Evolutionary conservation across 2,329 filamentous ascomycete genomes (phyloP).

Genomic region (Trichoderma koningii): DNA sequence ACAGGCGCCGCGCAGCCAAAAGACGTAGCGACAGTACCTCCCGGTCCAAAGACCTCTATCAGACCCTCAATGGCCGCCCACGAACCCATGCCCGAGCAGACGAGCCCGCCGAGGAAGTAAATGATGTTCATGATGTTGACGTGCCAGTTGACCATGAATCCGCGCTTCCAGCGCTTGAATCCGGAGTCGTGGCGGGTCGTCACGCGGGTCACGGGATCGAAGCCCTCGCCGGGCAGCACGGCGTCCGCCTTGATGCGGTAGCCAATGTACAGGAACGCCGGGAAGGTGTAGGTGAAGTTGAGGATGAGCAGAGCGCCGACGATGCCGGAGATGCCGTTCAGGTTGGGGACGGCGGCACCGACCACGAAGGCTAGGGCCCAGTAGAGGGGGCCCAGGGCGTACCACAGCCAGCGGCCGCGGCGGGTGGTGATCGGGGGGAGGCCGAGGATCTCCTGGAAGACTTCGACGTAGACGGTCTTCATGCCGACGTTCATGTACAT

Average conservation of each 20-base stretch:
- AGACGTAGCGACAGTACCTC: conserved; percentile 22
- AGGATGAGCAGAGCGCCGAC: conserved; percentile 24
- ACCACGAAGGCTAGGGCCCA: conserved; percentile 24
- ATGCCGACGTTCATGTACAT: conserved; percentile 26
- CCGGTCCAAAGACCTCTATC: conserved; percentile 13
- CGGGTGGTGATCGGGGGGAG: conserved; percentile 20
- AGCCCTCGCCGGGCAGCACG: conserved; percentile 18
- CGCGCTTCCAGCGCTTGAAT: conserved; percentile 12
- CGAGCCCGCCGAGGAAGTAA: conserved; percentile 23
- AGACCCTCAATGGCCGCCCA: conserved; percentile 20
- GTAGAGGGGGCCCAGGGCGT: conserved; percentile 21
- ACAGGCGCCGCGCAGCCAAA: conserved; percentile 20
- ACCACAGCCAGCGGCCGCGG: conserved; percentile 21
- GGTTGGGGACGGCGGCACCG: conserved; percentile 19
- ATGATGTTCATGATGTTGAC: conserved; percentile 13
- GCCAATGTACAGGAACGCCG: conserved; percentile 21
- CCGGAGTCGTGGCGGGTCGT: conserved; percentile 15
- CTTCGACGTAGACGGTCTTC: conserved; percentile 24
- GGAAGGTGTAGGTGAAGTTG: conserved; percentile 25
- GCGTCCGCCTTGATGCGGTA: conserved; percentile 13
- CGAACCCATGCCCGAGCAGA: conserved; percentile 14
- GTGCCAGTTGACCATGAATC: conserved; percentile 23
- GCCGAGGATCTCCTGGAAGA: conserved; percentile 17
- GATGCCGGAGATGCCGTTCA: conserved; percentile 22
- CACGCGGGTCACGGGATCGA: conserved; percentile 15